Evolutionary conservation across 2,329 filamentous ascomycete species (phyloP).

Genomic region (Conoideocrella luteorostrata): DNA sequence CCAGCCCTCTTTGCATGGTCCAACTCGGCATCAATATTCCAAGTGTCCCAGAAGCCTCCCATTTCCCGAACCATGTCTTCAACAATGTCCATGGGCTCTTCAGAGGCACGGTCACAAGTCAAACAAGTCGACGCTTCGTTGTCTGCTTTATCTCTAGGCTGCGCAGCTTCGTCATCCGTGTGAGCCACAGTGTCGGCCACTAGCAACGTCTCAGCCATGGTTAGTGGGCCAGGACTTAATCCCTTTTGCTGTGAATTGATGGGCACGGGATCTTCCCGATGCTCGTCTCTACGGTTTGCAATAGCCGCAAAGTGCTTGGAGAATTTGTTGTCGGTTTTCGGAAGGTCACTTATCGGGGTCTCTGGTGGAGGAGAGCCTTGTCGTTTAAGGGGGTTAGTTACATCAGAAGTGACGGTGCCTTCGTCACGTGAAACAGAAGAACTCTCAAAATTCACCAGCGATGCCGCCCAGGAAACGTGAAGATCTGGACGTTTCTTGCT

Average conservation of each 20-base stretch:
- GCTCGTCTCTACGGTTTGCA: slow-evolving; percentile 26
- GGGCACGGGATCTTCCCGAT: slow-evolving; percentile 31
- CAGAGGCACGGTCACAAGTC: slow-evolving; percentile 14
- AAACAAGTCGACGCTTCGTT: background rate
- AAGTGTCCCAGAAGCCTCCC: slow-evolving; percentile 27
- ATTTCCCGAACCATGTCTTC: slow-evolving; percentile 32
- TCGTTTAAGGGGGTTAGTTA: slow-evolving; percentile 9
- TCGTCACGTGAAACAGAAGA: background rate
- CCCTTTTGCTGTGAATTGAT: slow-evolving; percentile 31
- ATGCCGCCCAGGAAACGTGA: slow-evolving; percentile 7
- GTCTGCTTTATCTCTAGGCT: background rate
- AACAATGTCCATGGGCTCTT: slow-evolving; percentile 29
- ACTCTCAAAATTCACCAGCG: background rate
- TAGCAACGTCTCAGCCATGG: slow-evolving; percentile 20
- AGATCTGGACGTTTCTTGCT: background rate
- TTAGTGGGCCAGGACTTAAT: slow-evolving; percentile 17
- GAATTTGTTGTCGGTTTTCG: slow-evolving; percentile 32
- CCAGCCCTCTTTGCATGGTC: slow-evolving; percentile 22
- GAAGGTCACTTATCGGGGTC: slow-evolving; percentile 25
- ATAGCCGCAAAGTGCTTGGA: slow-evolving; percentile 41
- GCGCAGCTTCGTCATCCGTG: background rate
- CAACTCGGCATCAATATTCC: slow-evolving; percentile 30
- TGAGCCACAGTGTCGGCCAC: slow-evolving; percentile 14
- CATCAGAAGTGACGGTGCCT: too few species aligned
- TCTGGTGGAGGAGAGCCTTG: slow-evolving; percentile 39